phyloP scores from a whole-genome alignment of 129 eudicot species.

The Logfia minima region DNA sequence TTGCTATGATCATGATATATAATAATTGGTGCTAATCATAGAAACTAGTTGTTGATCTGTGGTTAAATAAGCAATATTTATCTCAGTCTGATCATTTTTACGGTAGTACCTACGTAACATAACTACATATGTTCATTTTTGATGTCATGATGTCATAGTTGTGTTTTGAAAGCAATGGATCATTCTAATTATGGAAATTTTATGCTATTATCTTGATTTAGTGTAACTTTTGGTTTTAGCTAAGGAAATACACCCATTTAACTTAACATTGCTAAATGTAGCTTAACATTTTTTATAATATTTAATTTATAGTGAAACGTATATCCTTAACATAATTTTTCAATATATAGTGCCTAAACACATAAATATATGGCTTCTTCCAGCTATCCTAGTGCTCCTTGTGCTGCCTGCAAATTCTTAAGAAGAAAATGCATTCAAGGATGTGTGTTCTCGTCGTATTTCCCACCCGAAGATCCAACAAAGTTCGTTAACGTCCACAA shows the following conservation, averaged over 20 bases:
- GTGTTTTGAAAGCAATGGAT: background rate
- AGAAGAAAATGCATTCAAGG: conserved; percentile 79
- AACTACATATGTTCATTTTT: background rate
- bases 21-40: background rate
- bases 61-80: background rate
- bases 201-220: background rate
- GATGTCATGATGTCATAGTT: background rate
- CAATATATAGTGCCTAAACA: background rate
- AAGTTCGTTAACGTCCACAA: conserved; percentile 78
- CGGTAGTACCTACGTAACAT: background rate
- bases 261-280: too few relatives aligned
- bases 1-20: conserved; percentile 22
- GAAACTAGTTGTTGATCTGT: background rate
- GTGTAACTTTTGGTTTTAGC: background rate
- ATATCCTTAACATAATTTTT: background rate
- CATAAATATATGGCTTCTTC: conserved; percentile 57
- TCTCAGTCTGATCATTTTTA: background rate
- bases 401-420: conserved; percentile 95
- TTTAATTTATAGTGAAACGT: background rate
- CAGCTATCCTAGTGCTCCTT: conserved; percentile 65
- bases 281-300: too few relatives aligned
- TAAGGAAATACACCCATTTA: background rate
- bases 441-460: conserved; percentile 79
- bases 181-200: background rate
- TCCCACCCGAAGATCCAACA: conserved; percentile 79